Evolutionary conservation across 2,329 filamentous ascomycete species (phyloP).

Genomic region (Berkeleyomyces basicola): DNA sequence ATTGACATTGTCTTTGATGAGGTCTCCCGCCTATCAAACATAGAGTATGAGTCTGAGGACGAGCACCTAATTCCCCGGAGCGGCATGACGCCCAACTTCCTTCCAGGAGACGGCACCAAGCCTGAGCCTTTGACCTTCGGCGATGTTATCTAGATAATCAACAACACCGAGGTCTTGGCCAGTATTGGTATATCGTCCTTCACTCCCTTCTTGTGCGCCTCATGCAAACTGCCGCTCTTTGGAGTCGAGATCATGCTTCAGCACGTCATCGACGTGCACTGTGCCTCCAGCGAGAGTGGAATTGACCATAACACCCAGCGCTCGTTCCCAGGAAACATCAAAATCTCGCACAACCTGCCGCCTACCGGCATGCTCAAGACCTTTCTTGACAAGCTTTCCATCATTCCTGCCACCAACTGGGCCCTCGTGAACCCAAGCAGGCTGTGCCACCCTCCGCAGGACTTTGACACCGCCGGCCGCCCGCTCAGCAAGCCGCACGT

Average conservation of each 20-base stretch:
- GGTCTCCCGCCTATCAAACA: neutral
- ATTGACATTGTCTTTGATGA: neutral
- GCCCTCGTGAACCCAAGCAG: neutral
- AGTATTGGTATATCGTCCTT: neutral
- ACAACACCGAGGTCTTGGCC: neutral
- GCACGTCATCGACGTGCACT: neutral
- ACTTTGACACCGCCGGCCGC: neutral
- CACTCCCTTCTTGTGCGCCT: neutral
- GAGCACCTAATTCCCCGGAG: neutral
- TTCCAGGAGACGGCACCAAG: neutral
- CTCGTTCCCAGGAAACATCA: neutral
- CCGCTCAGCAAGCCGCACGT: neutral
- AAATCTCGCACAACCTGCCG: neutral
- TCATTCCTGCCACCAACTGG: neutral
- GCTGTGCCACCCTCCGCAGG: neutral
- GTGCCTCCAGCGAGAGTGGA: neutral
- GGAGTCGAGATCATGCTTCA: neutral
- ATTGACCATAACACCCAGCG: no score
- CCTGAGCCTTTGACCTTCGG: neutral
- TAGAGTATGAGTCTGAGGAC: neutral
- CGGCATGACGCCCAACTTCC: neutral
- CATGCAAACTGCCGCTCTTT: neutral
- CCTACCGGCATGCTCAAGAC: neutral
- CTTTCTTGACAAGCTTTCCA: neutral
- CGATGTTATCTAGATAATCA: neutral